Conservation (phyloP, 768 basidiomycete genomes). For the Coprinopsis strossmayeri region DNA sequence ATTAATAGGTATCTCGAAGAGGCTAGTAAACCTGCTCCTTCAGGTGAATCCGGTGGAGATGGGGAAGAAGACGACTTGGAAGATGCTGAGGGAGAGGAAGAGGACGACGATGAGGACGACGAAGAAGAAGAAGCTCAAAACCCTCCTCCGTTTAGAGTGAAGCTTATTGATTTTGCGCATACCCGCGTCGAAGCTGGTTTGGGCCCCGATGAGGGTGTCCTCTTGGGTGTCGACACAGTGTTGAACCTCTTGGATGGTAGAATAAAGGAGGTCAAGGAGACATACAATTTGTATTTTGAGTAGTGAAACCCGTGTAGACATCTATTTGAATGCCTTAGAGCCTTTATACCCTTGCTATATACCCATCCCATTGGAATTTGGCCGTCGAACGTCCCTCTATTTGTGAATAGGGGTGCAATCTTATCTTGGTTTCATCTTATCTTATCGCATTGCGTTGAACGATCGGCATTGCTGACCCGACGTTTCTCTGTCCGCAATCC, state of each 20-base stretch:
- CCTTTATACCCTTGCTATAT: background rate
- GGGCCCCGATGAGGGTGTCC: slow-evolving; percentile 75
- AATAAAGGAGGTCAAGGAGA: slow-evolving; percentile 2
- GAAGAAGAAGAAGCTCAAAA: slow-evolving; percentile 30
- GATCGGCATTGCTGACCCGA: too few species aligned
- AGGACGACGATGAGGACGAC: slow-evolving; percentile 28
- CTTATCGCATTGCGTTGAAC: too few species aligned
- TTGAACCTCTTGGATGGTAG: slow-evolving; percentile 47
- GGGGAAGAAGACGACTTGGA: slow-evolving; percentile 26
- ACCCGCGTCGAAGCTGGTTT: slow-evolving; percentile 58
- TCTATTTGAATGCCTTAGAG: too few species aligned
- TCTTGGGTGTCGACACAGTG: slow-evolving; percentile 67
- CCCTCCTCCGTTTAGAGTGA: slow-evolving; percentile 56
- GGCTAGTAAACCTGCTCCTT: background rate
- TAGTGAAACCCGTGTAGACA: too few species aligned
- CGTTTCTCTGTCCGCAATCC: too few species aligned
- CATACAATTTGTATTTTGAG: background rate
- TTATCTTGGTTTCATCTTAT: too few species aligned
- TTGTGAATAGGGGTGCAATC: too few species aligned
- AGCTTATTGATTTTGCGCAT: slow-evolving; percentile 95
- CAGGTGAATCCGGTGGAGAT: background rate
- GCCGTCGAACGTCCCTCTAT: too few species aligned
- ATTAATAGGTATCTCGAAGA: slow-evolving; percentile 24
- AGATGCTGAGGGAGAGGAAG: slow-evolving; percentile 26
- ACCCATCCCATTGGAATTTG: too few species aligned